Evolutionary conservation across 2,329 filamentous ascomycete genomes (phyloP).

Genomic region (Allantophomopsis cytisporea): DNA sequence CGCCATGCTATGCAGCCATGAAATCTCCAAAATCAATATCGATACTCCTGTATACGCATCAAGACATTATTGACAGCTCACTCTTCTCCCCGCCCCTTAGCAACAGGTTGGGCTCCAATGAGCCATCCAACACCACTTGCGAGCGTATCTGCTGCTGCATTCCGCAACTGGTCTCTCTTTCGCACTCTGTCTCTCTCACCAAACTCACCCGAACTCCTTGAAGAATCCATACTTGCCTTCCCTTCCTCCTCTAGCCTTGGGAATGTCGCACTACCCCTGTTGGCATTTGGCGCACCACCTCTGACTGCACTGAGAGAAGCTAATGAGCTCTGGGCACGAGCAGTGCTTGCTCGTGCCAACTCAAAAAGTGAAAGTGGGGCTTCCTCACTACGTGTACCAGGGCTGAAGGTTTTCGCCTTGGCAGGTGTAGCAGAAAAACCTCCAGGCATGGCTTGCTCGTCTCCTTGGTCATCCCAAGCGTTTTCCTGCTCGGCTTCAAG

Average conservation of each 20-base stretch:
- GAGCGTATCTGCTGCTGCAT: slow-evolving; percentile 52
- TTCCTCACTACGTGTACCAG: slow-evolving; percentile 34
- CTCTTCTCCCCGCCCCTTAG: background rate
- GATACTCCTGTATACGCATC: too few relatives aligned
- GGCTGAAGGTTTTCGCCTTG: background rate
- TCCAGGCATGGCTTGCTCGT: slow-evolving; percentile 42
- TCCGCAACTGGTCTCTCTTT: slow-evolving; percentile 59
- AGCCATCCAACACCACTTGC: slow-evolving; percentile 57
- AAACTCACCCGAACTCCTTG: slow-evolving; percentile 13
- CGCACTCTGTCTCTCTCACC: slow-evolving; percentile 29
- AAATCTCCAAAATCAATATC: too few relatives aligned
- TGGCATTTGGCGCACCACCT: background rate
- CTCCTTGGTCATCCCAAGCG: slow-evolving; percentile 56
- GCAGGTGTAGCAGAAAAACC: slow-evolving; percentile 24
- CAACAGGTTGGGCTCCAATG: slow-evolving; percentile 37
- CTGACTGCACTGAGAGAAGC: slow-evolving; percentile 15
- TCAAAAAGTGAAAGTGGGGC: slow-evolving; percentile 53
- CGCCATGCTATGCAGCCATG: too few relatives aligned
- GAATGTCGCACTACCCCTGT: slow-evolving; percentile 2
- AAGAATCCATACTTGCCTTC: slow-evolving; percentile 27
- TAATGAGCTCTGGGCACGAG: slow-evolving; percentile 43
- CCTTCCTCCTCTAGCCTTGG: slow-evolving; percentile 25
- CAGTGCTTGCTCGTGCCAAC: slow-evolving; percentile 45
- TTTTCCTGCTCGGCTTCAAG: slow-evolving; percentile 55
- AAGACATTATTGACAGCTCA: too few relatives aligned